phyloP scores from a whole-genome alignment of 2,329 filamentous ascomycete genomes.

The Fusarium begoniae region DNA sequence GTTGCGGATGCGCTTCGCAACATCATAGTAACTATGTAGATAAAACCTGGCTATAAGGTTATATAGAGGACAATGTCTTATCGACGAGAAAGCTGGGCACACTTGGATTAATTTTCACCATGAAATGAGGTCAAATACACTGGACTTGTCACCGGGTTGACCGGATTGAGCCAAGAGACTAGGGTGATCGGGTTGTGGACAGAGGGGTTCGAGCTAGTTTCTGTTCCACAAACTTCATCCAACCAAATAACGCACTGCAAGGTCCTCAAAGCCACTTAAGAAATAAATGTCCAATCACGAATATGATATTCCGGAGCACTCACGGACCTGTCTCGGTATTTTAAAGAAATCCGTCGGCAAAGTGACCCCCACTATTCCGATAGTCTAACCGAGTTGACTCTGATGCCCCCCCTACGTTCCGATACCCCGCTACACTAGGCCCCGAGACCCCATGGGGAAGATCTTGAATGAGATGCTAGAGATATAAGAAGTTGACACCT shows the following conservation, averaged over 20 bases:
- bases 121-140: too few relatives aligned
- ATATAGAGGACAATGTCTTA: too few relatives aligned
- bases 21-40: neutral
- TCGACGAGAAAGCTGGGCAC: accelerated
- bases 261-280: accelerated
- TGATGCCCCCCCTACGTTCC: neutral
- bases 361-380: neutral
- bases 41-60: neutral
- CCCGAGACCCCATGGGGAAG: neutral
- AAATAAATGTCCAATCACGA: neutral
- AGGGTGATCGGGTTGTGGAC: neutral
- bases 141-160: accelerated
- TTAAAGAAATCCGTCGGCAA: neutral
- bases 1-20: neutral
- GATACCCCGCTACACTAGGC: neutral
- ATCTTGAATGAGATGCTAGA: neutral
- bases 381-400: neutral
- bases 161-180: neutral
- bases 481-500: neutral
- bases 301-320: accelerated
- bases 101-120: accelerated
- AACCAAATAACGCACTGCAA: neutral
- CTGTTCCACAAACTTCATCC: neutral
- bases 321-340: neutral
- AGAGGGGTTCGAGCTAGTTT: neutral